Conservation (phyloP, 73 alveolate species). For the Paramecium primaurelia region DNA sequence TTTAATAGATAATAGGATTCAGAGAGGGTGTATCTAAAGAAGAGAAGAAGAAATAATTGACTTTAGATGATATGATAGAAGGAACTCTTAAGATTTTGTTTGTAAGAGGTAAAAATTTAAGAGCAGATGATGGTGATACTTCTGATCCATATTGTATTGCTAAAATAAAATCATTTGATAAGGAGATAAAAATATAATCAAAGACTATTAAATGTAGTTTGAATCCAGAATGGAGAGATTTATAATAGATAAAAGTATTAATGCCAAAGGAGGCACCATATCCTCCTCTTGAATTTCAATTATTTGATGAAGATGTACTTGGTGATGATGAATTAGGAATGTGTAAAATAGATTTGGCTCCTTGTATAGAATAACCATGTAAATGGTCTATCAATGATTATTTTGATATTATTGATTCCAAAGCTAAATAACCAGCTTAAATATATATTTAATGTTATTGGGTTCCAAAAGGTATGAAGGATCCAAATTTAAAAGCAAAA, state of each 20-base stretch:
- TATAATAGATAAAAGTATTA: background rate
- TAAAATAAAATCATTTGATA: conserved; percentile 21
- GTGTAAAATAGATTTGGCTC: conserved; percentile 15
- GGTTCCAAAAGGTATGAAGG: conserved; percentile 56
- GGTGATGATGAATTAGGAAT: conserved; percentile 53
- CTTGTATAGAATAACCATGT: conserved; percentile 39
- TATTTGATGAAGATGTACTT: conserved; percentile 48
- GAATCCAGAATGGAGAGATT: conserved; percentile 57
- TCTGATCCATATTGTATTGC: conserved; percentile 52
- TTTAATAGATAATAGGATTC: conserved; percentile 1
- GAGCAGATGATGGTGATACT: conserved; percentile 63
- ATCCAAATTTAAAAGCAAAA: conserved; percentile 47
- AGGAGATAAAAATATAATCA: conserved; percentile 19
- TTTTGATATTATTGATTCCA: conserved; percentile 38
- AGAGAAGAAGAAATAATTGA: conserved; percentile 21
- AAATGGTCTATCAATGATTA: conserved; percentile 59
- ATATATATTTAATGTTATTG: conserved; percentile 28
- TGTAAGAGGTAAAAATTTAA: conserved; percentile 49
- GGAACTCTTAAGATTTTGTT: conserved; percentile 42
- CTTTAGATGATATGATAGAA: conserved; percentile 29
- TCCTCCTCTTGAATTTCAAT: conserved; percentile 36
- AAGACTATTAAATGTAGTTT: conserved; percentile 7
- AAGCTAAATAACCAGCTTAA: conserved; percentile 12
- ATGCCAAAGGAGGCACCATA: conserved; percentile 14
- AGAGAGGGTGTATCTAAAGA: conserved; percentile 32